A percentile compares a stretch with the other conserved stretches of the same genome.
phyloP scores from a whole-genome alignment of 768 basidiomycete species.

The Russula ochroleuca region DNA sequence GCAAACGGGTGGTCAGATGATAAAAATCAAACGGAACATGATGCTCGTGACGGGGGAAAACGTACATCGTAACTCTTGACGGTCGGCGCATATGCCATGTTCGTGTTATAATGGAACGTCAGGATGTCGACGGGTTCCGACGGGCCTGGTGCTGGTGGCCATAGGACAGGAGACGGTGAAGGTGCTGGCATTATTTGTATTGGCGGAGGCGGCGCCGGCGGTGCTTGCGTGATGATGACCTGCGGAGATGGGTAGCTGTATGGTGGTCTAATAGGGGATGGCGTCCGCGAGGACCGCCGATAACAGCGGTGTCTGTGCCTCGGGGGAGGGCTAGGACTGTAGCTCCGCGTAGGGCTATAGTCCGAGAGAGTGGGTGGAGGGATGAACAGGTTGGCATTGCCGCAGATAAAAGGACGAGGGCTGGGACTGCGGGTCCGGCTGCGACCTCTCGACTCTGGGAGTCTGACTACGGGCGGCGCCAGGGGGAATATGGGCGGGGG shows the following conservation, averaged over 20 bases:
- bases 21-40: background rate
- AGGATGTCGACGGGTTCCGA: constrained; percentile 15
- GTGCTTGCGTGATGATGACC: background rate
- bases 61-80: constrained; percentile 21
- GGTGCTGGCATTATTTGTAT: too few species aligned
- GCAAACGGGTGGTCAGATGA: background rate
- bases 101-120: constrained; percentile 18
- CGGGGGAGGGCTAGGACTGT: background rate
- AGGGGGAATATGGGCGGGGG: too few species aligned
- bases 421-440: background rate
- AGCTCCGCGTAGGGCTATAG: background rate
- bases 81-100: constrained; percentile 26
- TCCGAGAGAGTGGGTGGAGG: too few species aligned
- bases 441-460: background rate
- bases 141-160: background rate
- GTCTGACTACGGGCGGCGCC: too few species aligned
- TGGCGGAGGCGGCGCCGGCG: too few species aligned
- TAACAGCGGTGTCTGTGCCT: background rate
- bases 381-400: too few species aligned
- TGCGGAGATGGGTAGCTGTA: background rate
- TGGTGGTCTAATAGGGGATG: background rate
- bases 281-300: background rate
- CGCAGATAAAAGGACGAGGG: background rate
- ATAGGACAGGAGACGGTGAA: too few species aligned
- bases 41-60: background rate